Percentiles rank a stretch among this genome's conserved stretches.
phyloP scores from a whole-genome alignment of 2,329 filamentous ascomycete species.

The Cordyceps militaris region DNA sequence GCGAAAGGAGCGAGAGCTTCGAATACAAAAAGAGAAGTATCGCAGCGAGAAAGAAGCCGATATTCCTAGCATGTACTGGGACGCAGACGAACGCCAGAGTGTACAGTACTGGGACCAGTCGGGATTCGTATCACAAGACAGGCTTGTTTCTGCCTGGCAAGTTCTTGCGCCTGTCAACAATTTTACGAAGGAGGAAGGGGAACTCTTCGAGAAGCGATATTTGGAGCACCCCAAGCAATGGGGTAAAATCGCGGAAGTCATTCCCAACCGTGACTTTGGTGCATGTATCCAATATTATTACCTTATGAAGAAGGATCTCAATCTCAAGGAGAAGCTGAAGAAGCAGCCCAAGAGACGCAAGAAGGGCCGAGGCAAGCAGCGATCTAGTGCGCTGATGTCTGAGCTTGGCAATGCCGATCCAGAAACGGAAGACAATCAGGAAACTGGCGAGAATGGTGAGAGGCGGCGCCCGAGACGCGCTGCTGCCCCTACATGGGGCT shows the following conservation, averaged over 20 bases:
- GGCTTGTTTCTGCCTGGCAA: constrained; percentile 63
- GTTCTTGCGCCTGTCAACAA: constrained; percentile 67
- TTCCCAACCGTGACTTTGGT: constrained; percentile 64
- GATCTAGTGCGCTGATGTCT: constrained; percentile 58
- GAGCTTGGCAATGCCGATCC: constrained; percentile 56
- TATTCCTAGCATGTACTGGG: constrained; percentile 64
- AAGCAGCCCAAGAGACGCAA: constrained; percentile 54
- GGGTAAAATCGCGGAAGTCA: constrained; percentile 64
- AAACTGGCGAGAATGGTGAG: constrained; percentile 53
- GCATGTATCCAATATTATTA: constrained; percentile 85
- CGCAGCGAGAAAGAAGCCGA: constrained; percentile 71
- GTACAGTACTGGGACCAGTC: constrained; percentile 58
- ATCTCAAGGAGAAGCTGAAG: constrained; percentile 70
- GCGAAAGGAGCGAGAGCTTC: constrained; percentile 57
- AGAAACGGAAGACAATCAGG: constrained; percentile 48
- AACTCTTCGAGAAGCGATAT: constrained; percentile 66
- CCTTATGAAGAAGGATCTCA: constrained; percentile 65
- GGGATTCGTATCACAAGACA: constrained; percentile 56
- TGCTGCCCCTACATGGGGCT: constrained; percentile 65
- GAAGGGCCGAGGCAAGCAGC: constrained; percentile 51
- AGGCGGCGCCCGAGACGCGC: constrained; percentile 55
- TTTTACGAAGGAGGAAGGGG: constrained; percentile 64
- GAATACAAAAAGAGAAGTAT: constrained; percentile 60
- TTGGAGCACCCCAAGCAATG: constrained; percentile 74
- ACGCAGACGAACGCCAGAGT: constrained; percentile 50